These are phyloP conservation scores for Exophiala xenobiotica DNA, from an alignment of 2,329 filamentous ascomycete species.

Conservation along the genomic window DNA sequence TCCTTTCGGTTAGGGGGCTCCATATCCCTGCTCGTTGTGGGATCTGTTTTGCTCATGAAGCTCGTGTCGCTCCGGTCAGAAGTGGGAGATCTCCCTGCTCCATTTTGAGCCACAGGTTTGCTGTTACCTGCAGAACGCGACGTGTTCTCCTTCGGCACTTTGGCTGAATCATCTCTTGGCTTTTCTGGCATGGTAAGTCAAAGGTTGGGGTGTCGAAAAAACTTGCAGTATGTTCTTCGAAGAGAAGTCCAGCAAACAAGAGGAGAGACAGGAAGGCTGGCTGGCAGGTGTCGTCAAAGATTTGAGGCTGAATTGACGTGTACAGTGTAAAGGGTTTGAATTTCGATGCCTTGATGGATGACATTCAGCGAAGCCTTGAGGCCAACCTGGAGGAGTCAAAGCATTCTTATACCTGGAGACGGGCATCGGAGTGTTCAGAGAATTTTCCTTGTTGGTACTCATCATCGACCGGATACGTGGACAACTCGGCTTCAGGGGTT, in stretches of 20 bases:
- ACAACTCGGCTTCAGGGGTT: conserved; percentile 3
- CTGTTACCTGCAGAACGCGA: neutral
- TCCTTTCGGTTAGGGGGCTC: neutral
- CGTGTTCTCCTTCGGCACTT: neutral
- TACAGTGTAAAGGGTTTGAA: neutral
- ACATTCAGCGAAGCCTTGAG: neutral
- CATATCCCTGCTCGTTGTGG: neutral
- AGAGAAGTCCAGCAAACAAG: conserved; percentile 1
- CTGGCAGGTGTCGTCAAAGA: neutral
- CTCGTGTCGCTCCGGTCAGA: neutral
- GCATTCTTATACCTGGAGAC: neutral
- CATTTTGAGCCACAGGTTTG: neutral
- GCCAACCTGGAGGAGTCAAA: neutral
- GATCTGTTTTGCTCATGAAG: neutral
- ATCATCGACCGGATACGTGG: neutral
- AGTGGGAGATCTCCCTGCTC: neutral
- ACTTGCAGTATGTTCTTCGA: neutral
- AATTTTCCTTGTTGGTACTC: conserved; percentile 1
- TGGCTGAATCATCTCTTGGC: conserved; percentile 1
- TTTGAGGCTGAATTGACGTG: neutral
- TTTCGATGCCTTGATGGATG: neutral
- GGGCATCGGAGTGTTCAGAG: neutral
- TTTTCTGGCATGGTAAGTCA: conserved; percentile 1
- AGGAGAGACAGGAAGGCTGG: conserved; percentile 1
- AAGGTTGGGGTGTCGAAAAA: neutral